Percentiles rank a stretch among this genome's conserved stretches.
Conservation (phyloP, 2,329 filamentous ascomycete genomes). For the Colletotrichum paranaense region DNA sequence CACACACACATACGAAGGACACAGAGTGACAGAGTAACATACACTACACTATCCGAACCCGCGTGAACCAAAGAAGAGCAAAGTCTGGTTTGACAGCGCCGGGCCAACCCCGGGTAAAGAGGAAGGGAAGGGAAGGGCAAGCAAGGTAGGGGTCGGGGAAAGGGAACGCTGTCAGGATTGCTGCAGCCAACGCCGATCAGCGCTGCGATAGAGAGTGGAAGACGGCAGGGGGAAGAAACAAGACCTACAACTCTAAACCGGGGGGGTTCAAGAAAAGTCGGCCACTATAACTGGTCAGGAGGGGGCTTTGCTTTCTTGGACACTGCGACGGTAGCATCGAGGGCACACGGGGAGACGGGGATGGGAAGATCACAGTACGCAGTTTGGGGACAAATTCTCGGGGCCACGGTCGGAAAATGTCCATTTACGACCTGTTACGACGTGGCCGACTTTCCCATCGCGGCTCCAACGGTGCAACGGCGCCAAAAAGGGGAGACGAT, state of each 20-base stretch:
- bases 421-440: not conserved
- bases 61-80: constrained; percentile 9
- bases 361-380: not conserved
- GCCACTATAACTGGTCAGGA: not conserved
- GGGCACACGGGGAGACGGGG: not conserved
- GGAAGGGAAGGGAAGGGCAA: not conserved
- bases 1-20: not conserved
- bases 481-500: not conserved
- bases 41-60: constrained; percentile 10
- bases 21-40: not conserved
- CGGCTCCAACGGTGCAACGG: not conserved
- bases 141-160: not conserved
- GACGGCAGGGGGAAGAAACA: constrained; percentile 13
- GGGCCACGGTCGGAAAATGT: not conserved
- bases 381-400: not conserved
- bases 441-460: constrained; percentile 1
- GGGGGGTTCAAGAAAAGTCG: not conserved
- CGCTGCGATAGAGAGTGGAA: constrained; percentile 1
- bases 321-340: constrained; percentile 1
- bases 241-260: constrained; percentile 24
- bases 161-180: not conserved
- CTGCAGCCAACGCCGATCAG: constrained; percentile 24
- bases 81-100: constrained; percentile 16
- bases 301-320: not conserved
- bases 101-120: not conserved